These are phyloP conservation scores for Pythium dissotocum DNA, from an alignment of 352 stramenopile genomes.

Conservation along the genomic window DNA sequence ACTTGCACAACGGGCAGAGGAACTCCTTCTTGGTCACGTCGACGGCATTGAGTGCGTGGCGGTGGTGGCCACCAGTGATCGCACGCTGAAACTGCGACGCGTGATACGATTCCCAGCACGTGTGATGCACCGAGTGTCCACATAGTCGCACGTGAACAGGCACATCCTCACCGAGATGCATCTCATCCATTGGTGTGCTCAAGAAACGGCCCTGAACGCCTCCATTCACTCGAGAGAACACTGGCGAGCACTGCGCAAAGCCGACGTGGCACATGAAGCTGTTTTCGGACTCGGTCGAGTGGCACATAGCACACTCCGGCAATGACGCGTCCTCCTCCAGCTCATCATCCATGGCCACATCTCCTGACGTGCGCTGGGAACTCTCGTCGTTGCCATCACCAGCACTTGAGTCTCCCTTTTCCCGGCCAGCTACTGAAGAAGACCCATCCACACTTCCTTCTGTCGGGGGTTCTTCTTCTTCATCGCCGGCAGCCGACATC, in stretches of 20 bases:
- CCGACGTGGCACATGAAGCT: constrained; percentile 89
- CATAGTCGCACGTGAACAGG: constrained; percentile 86
- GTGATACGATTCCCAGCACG: constrained; percentile 95
- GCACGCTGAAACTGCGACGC: constrained; percentile 93
- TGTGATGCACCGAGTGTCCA: constrained; percentile 94
- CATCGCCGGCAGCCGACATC: constrained; percentile 49
- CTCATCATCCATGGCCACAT: constrained; percentile 55
- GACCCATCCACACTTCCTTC: constrained; percentile 33
- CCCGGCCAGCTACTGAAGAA: background rate
- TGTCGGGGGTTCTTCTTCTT: constrained; percentile 39
- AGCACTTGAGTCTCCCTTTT: constrained; percentile 27
- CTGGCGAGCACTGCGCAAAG: constrained; percentile 80
- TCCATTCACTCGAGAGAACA: constrained; percentile 70
- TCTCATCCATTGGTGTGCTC: constrained; percentile 85
- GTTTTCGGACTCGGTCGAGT: constrained; percentile 72
- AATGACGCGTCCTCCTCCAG: constrained; percentile 22
- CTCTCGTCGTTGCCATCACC: constrained; percentile 33
- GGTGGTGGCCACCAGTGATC: constrained; percentile 92
- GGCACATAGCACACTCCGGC: constrained; percentile 85
- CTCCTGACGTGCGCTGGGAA: constrained; percentile 22
- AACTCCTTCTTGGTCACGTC: constrained; percentile 97
- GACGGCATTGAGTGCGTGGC: constrained; percentile 91
- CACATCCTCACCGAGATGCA: constrained; percentile 82
- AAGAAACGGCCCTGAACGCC: constrained; percentile 48
- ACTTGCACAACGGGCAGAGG: constrained; percentile 96